These are phyloP conservation scores for Pseudomassariella vexata DNA, from an alignment of 2,329 filamentous ascomycete species.

Conservation along the genomic window DNA sequence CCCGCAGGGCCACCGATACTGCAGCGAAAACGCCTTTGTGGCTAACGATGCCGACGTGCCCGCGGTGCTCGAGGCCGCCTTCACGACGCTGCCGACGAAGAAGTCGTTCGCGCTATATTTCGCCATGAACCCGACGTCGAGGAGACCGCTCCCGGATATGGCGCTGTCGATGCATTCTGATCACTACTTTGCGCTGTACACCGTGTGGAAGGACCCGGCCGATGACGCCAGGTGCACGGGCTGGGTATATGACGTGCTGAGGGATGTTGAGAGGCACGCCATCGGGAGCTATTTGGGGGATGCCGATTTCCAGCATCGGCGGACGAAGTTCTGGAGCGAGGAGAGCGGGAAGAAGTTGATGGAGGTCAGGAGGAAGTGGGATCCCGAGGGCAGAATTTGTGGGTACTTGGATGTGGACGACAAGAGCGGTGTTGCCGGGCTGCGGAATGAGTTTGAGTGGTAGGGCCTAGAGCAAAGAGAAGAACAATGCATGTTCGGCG, in stretches of 20 bases:
- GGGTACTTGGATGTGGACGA: constrained; percentile 42
- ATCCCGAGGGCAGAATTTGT: constrained; percentile 32
- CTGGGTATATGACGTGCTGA: constrained; percentile 39
- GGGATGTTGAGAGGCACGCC: constrained; percentile 29
- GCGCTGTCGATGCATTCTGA: constrained; percentile 49
- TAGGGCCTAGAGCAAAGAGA: too few species aligned
- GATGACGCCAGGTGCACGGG: constrained; percentile 36
- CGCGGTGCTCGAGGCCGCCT: constrained; percentile 36
- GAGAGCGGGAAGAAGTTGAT: constrained; percentile 34
- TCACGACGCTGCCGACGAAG: constrained; percentile 38
- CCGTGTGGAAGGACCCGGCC: constrained; percentile 38
- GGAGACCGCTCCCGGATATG: constrained; percentile 40
- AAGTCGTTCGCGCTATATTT: constrained; percentile 44
- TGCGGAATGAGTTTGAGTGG: constrained; percentile 36
- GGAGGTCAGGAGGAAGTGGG: constrained; percentile 35
- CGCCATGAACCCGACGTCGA: constrained; percentile 42
- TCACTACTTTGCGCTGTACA: constrained; percentile 50
- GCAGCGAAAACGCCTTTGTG: constrained; percentile 45
- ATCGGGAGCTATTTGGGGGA: constrained; percentile 50
- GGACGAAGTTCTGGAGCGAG: constrained; percentile 41
- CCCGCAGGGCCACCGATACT: constrained; percentile 42
- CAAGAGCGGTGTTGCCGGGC: constrained; percentile 31
- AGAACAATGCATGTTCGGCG: too few species aligned
- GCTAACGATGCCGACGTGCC: constrained; percentile 39
- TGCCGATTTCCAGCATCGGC: constrained; percentile 42